These are phyloP conservation scores for Diaporthe batatas DNA, from an alignment of 2,329 filamentous ascomycete genomes.

Conservation along the genomic window DNA sequence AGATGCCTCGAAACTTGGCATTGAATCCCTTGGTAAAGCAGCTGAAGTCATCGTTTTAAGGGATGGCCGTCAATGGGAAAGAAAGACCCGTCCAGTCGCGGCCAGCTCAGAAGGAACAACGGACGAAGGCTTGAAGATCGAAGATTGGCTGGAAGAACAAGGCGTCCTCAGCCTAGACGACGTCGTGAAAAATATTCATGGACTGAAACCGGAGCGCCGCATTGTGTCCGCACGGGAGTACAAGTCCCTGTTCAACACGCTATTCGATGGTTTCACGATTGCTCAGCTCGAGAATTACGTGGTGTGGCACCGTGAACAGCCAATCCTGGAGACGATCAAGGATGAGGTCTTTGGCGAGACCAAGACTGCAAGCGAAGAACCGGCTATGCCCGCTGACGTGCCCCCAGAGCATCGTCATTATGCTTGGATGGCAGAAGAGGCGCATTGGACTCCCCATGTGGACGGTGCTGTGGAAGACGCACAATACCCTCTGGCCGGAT, in stretches of 20 bases:
- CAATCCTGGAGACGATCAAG: slow-evolving; percentile 35
- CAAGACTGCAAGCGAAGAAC: not conserved
- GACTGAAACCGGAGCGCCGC: slow-evolving; percentile 59
- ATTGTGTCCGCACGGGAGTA: slow-evolving; percentile 58
- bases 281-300: slow-evolving; percentile 60
- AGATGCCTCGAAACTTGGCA: slow-evolving; percentile 45
- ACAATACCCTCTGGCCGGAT: slow-evolving; percentile 48
- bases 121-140: not conserved
- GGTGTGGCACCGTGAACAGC: slow-evolving; percentile 34
- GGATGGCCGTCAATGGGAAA: slow-evolving; percentile 48
- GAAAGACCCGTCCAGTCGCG: slow-evolving; percentile 13
- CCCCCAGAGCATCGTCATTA: slow-evolving; percentile 20
- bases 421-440: slow-evolving; percentile 57
- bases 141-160: slow-evolving; percentile 43
- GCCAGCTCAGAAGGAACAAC: not conserved
- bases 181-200: slow-evolving; percentile 61
- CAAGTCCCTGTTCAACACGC: slow-evolving; percentile 52
- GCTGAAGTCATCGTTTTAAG: slow-evolving; percentile 63
- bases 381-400: not conserved
- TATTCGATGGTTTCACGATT: slow-evolving; percentile 61
- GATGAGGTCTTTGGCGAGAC: slow-evolving; percentile 43
- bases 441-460: slow-evolving; percentile 58
- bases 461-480: slow-evolving; percentile 41
- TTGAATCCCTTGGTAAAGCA: slow-evolving; percentile 54
- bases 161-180: slow-evolving; percentile 50